Percentiles rank a stretch among this genome's conserved stretches.
phyloP scores from a whole-genome alignment of 2,329 filamentous ascomycete genomes.

The Phoma sp. region DNA sequence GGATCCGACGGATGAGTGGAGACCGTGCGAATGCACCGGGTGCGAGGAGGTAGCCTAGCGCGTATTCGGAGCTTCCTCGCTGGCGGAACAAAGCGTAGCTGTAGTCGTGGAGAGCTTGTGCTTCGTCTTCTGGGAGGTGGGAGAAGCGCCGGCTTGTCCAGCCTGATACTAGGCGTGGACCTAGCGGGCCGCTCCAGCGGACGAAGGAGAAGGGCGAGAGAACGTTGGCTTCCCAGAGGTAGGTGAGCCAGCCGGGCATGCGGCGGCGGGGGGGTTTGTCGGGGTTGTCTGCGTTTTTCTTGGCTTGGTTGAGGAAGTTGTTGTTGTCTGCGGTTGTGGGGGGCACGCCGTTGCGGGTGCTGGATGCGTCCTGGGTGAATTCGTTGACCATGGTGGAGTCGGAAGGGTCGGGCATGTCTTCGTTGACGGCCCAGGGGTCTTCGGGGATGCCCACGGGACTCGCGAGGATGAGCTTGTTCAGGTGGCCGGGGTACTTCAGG shows the following conservation, averaged over 20 bases:
- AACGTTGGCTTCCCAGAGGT: conserved; percentile 91
- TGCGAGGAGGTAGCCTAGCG: conserved; percentile 87
- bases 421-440: conserved; percentile 86
- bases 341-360: conserved; percentile 74
- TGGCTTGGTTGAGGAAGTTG: conserved; percentile 61
- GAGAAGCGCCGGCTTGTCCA: conserved; percentile 95
- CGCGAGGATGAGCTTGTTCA: conserved; percentile 96
- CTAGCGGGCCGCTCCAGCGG: conserved; percentile 85
- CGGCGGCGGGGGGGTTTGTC: conserved; percentile 64
- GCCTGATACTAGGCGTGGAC: conserved; percentile 88
- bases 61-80: conserved; percentile 91
- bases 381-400: conserved; percentile 79
- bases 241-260: conserved; percentile 85
- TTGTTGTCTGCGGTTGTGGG: conserved; percentile 65
- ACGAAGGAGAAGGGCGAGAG: conserved; percentile 93
- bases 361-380: conserved; percentile 76
- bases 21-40: conserved; percentile 91
- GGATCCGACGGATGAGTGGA: conserved; percentile 86
- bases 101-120: conserved; percentile 88
- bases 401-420: conserved; percentile 77
- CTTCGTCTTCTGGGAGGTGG: conserved; percentile 81
- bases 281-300: conserved; percentile 30
- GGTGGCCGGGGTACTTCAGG: conserved; percentile 89
- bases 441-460: conserved; percentile 95
- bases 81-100: conserved; percentile 94